Conservation (phyloP, 176 grass and related monocot genomes). For the Tillandsia leiboldiana region DNA sequence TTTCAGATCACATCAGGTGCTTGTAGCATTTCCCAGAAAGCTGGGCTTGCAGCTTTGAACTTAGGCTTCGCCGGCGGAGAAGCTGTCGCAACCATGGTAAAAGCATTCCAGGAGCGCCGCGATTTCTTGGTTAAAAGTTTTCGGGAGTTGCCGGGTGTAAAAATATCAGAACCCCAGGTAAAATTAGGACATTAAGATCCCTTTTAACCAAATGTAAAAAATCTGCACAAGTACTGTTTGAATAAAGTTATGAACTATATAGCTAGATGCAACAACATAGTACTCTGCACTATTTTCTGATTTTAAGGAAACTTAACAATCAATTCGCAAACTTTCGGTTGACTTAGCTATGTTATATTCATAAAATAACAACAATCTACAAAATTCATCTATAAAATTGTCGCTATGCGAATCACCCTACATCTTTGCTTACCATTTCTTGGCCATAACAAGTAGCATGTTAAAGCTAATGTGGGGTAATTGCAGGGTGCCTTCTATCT, state of each 20-base stretch:
- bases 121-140: constrained; percentile 79
- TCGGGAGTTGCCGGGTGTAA: constrained; percentile 57
- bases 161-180: constrained; percentile 83
- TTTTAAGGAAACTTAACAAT: too few species aligned
- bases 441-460: not conserved
- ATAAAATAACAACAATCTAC: too few species aligned
- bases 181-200: not conserved
- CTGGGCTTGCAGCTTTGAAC: constrained; percentile 78
- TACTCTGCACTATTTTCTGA: too few species aligned
- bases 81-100: constrained; percentile 79
- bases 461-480: not conserved
- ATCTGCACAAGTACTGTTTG: constrained; percentile 21
- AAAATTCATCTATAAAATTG: too few species aligned
- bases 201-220: not conserved
- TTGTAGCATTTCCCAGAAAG: constrained; percentile 96
- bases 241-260: too few species aligned
- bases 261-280: too few species aligned
- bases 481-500: constrained; percentile 89
- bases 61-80: constrained; percentile 85
- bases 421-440: too few species aligned
- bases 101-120: constrained; percentile 77
- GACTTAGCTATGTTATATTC: too few species aligned
- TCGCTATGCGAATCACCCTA: too few species aligned
- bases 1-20: constrained; percentile 73
- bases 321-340: too few species aligned